These are phyloP conservation scores for Clonostachys rhizophaga DNA, from an alignment of 2,329 filamentous ascomycete genomes.

Conservation along the genomic window DNA sequence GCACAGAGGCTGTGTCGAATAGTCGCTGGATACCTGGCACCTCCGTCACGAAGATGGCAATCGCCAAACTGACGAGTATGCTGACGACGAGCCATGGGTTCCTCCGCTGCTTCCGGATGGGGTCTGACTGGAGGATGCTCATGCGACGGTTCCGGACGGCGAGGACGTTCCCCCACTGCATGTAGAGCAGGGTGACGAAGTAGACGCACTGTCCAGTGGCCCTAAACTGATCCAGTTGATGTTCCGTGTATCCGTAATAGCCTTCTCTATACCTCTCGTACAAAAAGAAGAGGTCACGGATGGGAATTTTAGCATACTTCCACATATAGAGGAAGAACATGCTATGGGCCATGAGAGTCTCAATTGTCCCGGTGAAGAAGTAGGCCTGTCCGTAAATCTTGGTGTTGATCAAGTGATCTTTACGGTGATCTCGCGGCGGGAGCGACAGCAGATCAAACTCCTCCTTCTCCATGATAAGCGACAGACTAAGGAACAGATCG, in stretches of 20 bases:
- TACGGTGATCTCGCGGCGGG: constrained; percentile 42
- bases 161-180: constrained; percentile 50
- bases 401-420: constrained; percentile 45
- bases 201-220: constrained; percentile 45
- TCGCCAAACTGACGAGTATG: constrained; percentile 39
- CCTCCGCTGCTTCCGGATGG: constrained; percentile 35
- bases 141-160: constrained; percentile 44
- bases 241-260: constrained; percentile 41
- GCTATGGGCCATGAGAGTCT: constrained; percentile 39
- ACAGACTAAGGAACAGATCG: constrained; percentile 44
- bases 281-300: constrained; percentile 40
- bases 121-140: constrained; percentile 46
- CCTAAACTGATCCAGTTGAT: constrained; percentile 41
- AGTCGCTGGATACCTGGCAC: constrained; percentile 41
- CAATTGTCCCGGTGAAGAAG: constrained; percentile 46
- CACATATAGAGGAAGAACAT: constrained; percentile 53
- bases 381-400: constrained; percentile 48
- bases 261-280: constrained; percentile 42
- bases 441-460: constrained; percentile 47
- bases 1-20: constrained; percentile 43
- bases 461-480: constrained; percentile 50
- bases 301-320: constrained; percentile 38
- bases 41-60: constrained; percentile 49
- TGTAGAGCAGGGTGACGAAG: constrained; percentile 47
- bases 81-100: constrained; percentile 44